Conservation (phyloP, 306 rosid species). For the Begonia masoniana region DNA sequence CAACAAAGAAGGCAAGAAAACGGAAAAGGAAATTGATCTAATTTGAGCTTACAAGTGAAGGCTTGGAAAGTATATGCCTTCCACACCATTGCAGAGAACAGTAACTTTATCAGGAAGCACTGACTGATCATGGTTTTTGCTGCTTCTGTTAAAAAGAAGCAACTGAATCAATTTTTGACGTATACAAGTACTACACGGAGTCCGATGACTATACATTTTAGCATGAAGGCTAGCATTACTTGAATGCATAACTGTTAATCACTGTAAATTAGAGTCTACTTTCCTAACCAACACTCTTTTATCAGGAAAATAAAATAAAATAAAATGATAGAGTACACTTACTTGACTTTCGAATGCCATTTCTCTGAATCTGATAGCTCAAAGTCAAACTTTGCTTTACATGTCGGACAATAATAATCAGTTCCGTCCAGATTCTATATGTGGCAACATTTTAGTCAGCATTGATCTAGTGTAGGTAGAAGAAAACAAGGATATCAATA, state of each 20-base stretch:
- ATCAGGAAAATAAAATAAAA: not conserved
- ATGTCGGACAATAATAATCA: conserved; percentile 93
- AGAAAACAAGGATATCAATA: conserved; percentile 6
- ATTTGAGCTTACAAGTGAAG: conserved; percentile 74
- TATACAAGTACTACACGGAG: too few relatives aligned
- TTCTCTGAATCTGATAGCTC: conserved; percentile 91
- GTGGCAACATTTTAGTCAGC: conserved; percentile 21
- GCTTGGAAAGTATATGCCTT: conserved; percentile 95
- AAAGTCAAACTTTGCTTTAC: conserved; percentile 92
- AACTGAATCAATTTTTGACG: too few relatives aligned
- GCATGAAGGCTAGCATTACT: too few relatives aligned
- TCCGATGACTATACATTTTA: too few relatives aligned
- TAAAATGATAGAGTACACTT: conserved; percentile 19
- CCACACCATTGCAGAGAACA: conserved; percentile 85
- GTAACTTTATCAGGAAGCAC: conserved; percentile 70
- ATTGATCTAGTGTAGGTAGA: conserved; percentile 13
- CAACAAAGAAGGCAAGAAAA: conserved; percentile 3
- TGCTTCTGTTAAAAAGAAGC: conserved; percentile 32
- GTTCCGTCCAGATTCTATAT: conserved; percentile 76
- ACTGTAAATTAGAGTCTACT: too few relatives aligned
- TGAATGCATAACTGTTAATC: too few relatives aligned
- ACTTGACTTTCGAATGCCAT: conserved; percentile 67
- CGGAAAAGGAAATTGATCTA: not conserved
- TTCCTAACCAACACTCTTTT: not conserved
- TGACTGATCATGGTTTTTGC: conserved; percentile 37